Base-by-base conservation (phyloP, 164 flowering plant genomes). In the Amborella trichopoda region DNA sequence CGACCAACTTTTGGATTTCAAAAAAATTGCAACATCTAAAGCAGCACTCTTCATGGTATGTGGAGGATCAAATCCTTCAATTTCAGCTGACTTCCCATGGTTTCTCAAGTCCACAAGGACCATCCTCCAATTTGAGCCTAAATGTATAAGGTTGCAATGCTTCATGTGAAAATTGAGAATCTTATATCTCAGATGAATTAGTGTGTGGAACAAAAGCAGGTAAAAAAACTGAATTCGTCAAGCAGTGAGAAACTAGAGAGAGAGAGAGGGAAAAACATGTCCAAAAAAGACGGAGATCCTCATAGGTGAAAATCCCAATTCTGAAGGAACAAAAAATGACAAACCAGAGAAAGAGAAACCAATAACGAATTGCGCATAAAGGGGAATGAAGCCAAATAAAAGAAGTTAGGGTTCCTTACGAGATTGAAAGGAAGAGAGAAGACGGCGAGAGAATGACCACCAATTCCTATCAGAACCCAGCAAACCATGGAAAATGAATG, bases 41-140 rank as follows among this genome's bases (percentile, higher is more conserved):
- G 99, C 96, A 37, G 96, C 76, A 70, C 73, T 87, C 4, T 44
- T 71, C 61, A 91, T 46, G 44, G 82, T 71, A 67, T 87, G 95
- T 28, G 99, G 99, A 14, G 94, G 94, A 17, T 33, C 44, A 5
- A 91, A 48, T 1, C 75, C 76, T 55, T 74, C 60, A 6, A 71
- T 25, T 46, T 67, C 83, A 37, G 88, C 81, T 16, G 99, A 91
- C 20, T 42, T 70, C 26, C 96, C 99, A 54, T 91, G 99, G 64
- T 82, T 84, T 68, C 99, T 78, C 73, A 82, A 64, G 64, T 91
- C 99, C 60, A 87, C 78, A 40, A 81, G 79, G 46, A 83, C 79
- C 80, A 86, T 70, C 72, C 87, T 83, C 96, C 91, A 86, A n/a
- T 18, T 21, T 37, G 26, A 56, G 88, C 82, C 46, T 3, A 30